Evolutionary conservation across 257 asterid genomes (phyloP), one percentile per base, ranked within the genome.

Genomic region (Gynochthodes officinalis): DNA sequence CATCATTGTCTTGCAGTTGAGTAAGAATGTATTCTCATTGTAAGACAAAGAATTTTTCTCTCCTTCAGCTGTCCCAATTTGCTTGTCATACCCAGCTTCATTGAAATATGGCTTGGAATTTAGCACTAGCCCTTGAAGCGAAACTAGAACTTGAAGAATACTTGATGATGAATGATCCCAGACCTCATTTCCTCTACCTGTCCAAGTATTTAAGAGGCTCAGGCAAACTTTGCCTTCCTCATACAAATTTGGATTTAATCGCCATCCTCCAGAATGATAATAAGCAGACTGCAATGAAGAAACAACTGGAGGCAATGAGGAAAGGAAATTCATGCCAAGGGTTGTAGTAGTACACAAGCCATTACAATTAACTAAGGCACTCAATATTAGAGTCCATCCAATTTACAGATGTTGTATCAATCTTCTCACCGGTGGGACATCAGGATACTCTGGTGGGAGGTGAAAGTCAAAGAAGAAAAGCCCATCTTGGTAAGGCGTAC

Each of bases 151-250:
- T 85, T 92, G 99, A 82, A 95, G 97, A 83, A 92, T 95, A 85
- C 98, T 95, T 0, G 98, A 92, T 27, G 99, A 87, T 75, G 95
- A 85, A 76, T 96, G 83, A 85, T 95, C 98, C 99, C 98, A 95
- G 54, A 92, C 90, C 84, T 95, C 99, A 66, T 95, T 95, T 76
- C 99, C 99, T 82, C 89, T 90, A 52, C 99, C 99, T 8, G 97
- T 86, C 99, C 99, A 95, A n/a, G 99, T 95, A 76, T 95, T 95
- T 83, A 95, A 80, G 44, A 95, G 92, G 85, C 99, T 95, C 28
- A 95, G 98, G 83, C 99, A 95, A 76, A 95, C 99, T 84, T 95
- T 95, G 71, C 99, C 99, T 82, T 95, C 99, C 92, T 95, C 99
- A 4, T 95, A 95, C 60, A 95, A 80, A 82, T 95, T 95, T 59